Evolutionary conservation across 306 rosid genomes (phyloP).

Genomic region (Lablab purpureus): DNA sequence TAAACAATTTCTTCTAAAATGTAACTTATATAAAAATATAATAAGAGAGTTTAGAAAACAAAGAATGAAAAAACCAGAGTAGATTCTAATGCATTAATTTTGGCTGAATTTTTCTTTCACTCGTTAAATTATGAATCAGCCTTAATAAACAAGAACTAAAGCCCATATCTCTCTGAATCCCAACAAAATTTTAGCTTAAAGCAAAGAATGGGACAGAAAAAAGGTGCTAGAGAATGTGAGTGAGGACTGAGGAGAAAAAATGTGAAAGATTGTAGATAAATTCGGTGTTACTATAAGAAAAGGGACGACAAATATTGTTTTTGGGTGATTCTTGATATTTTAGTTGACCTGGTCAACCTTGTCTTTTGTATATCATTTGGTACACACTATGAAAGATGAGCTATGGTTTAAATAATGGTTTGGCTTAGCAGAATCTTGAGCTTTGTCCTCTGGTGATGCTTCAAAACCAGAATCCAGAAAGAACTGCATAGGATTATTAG

Average conservation of each 20-base stretch:
- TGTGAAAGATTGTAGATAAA: not conserved
- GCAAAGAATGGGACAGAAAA: not conserved
- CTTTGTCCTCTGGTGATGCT: conserved; percentile 1
- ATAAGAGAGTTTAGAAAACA: not conserved
- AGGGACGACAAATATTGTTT: not conserved
- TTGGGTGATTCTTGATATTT: conserved; percentile 3
- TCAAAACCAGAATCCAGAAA: conserved; percentile 9
- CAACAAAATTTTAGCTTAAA: not conserved
- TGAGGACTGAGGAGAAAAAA: not conserved
- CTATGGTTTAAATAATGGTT: conserved; percentile 12
- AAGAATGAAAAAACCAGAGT: not conserved
- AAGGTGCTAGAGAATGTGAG: not conserved
- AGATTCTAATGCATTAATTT: not conserved
- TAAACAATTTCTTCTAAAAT: too few species aligned
- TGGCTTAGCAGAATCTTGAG: not conserved
- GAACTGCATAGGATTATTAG: not conserved
- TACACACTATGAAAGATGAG: not conserved
- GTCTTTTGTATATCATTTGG: not conserved
- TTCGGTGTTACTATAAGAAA: too few species aligned
- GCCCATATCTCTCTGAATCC: not conserved
- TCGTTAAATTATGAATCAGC: not conserved
- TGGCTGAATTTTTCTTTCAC: not conserved
- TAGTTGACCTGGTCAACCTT: conserved; percentile 6
- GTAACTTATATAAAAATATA: too few species aligned
- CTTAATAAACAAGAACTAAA: not conserved